A percentile compares a stretch with the other conserved stretches of the same genome.
Conservation (phyloP, 108 stramenopile species). For the Nitzschia inconspicua region DNA sequence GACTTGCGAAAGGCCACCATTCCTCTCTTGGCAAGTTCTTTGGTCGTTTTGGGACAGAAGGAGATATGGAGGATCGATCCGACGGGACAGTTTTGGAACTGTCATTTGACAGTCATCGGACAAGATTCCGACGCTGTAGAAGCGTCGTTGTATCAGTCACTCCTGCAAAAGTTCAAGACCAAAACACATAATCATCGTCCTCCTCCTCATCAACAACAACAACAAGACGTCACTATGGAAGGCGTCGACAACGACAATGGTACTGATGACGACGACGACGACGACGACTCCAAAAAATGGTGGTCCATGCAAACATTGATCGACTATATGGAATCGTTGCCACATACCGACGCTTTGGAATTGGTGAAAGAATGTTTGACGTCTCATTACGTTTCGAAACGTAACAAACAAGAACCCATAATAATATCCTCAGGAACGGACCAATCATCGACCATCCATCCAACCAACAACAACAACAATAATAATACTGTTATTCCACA, state of each 20-base stretch:
- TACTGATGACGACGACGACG: background rate
- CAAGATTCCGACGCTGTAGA: constrained; percentile 42
- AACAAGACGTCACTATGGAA: too few species aligned
- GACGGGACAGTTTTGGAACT: constrained; percentile 82
- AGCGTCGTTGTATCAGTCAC: constrained; percentile 1
- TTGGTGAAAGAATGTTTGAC: constrained; percentile 6
- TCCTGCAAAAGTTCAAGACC: background rate
- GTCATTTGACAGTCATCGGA: constrained; percentile 60
- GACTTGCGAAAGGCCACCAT: constrained; percentile 19
- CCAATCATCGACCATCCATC: background rate
- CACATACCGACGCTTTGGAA: constrained; percentile 4
- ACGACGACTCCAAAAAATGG: background rate
- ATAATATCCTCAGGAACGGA: background rate
- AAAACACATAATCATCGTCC: too few species aligned
- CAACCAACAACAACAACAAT: background rate
- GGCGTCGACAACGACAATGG: too few species aligned
- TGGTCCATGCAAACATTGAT: background rate
- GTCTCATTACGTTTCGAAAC: background rate
- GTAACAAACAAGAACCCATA: background rate
- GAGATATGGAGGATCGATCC: constrained; percentile 76
- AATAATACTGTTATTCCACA: background rate
- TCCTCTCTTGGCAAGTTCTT: constrained; percentile 32
- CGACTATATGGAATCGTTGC: constrained; percentile 5
- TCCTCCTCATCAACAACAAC: background rate
- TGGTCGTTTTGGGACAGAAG: constrained; percentile 44